Conservation (phyloP, 1,284 basidiomycete species). For the Heimioporus punctisporus region DNA sequence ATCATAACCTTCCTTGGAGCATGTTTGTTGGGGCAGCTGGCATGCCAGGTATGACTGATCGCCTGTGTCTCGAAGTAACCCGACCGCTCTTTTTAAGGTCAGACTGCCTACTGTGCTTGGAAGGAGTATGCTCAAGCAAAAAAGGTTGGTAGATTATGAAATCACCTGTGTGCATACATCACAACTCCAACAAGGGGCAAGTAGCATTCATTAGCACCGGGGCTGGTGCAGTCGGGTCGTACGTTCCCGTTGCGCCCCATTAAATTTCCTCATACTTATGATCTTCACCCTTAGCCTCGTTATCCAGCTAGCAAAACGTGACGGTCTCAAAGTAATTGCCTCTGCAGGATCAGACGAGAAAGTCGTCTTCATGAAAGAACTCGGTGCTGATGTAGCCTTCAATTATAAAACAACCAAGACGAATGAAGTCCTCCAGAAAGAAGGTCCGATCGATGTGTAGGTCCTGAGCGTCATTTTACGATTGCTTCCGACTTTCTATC, state of each 20-base stretch:
- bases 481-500: too few relatives aligned
- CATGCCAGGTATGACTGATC: slow-evolving; percentile 5
- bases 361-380: slow-evolving; percentile 32
- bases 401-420: slow-evolving; percentile 35
- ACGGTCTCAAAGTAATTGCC: slow-evolving; percentile 38
- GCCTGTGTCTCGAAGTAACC: too few relatives aligned
- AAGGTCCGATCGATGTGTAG: slow-evolving; percentile 5
- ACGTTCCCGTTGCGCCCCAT: not conserved
- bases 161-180: too few relatives aligned
- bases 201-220: slow-evolving; percentile 8
- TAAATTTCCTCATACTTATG: not conserved
- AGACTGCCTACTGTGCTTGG: slow-evolving; percentile 11
- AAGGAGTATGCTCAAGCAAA: slow-evolving; percentile 13
- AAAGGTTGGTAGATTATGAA: not conserved
- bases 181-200: slow-evolving; percentile 4
- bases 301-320: slow-evolving; percentile 31
- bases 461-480: not conserved
- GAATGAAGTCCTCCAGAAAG: slow-evolving; percentile 6
- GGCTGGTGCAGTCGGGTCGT: slow-evolving; percentile 13
- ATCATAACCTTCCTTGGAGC: slow-evolving; percentile 10
- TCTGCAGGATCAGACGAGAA: slow-evolving; percentile 38
- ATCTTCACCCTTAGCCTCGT: slow-evolving; percentile 8
- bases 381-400: slow-evolving; percentile 38
- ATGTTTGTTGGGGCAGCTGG: slow-evolving; percentile 10
- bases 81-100: not conserved